These are phyloP conservation scores for Lecanicillium sp. DNA, from an alignment of 2,329 filamentous ascomycete genomes.

Conservation along the genomic window DNA sequence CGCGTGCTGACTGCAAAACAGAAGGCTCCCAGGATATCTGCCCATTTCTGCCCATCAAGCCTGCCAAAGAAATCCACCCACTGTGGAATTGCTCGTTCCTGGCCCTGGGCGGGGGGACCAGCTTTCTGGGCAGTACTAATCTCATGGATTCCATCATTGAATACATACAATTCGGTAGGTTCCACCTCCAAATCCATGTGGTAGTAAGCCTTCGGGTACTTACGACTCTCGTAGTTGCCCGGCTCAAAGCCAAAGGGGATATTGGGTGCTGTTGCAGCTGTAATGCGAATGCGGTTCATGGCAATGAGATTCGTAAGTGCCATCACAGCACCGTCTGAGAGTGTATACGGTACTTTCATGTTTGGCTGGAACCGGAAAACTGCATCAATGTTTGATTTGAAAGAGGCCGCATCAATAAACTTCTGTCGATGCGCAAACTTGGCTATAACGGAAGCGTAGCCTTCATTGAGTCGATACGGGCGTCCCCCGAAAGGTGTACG, in stretches of 20 bases:
- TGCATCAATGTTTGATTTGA: constrained; percentile 55
- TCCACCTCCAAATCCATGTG: constrained; percentile 56
- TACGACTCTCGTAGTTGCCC: constrained; percentile 64
- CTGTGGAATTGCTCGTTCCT: constrained; percentile 52
- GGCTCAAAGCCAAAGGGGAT: constrained; percentile 67
- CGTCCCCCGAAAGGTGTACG: constrained; percentile 52
- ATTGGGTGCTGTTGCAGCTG: constrained; percentile 48
- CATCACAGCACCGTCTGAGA: constrained; percentile 60
- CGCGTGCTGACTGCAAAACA: constrained; percentile 57
- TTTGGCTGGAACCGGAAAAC: constrained; percentile 39
- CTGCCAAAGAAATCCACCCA: constrained; percentile 67
- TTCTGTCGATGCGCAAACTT: constrained; percentile 50
- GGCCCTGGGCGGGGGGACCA: constrained; percentile 38
- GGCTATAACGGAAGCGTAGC: constrained; percentile 49
- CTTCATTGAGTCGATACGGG: constrained; percentile 57
- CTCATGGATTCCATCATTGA: constrained; percentile 43
- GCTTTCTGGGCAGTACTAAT: constrained; percentile 28
- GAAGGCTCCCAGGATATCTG: constrained; percentile 55
- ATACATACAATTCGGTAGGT: constrained; percentile 59
- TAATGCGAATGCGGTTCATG: constrained; percentile 48
- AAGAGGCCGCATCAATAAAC: constrained; percentile 50
- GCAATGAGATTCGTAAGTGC: constrained; percentile 61
- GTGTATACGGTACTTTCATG: constrained; percentile 47
- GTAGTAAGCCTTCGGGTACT: constrained; percentile 59
- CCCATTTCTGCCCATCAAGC: constrained; percentile 55